phyloP scores from a whole-genome alignment of 345 rosid species.

The Punica granatum region DNA sequence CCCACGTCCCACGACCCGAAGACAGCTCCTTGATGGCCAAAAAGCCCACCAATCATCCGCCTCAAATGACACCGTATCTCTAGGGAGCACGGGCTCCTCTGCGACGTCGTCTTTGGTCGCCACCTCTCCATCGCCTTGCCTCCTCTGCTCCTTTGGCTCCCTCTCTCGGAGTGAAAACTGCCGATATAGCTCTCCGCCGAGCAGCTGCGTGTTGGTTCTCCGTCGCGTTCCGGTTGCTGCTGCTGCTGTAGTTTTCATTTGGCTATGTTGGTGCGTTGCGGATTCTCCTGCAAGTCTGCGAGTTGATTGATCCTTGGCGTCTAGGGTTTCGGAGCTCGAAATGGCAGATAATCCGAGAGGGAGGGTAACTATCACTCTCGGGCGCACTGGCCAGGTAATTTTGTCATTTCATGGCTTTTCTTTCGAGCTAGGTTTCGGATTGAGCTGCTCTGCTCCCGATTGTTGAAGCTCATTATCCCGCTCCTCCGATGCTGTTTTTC shows the following conservation, averaged over 20 bases:
- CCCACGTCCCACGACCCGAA: not conserved
- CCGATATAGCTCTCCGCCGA: not conserved
- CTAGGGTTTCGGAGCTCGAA: slow-evolving; percentile 31
- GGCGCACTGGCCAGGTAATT: slow-evolving; percentile 71
- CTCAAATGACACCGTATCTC: not conserved
- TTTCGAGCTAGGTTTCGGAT: not conserved
- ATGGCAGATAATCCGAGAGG: slow-evolving; percentile 71
- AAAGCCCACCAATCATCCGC: not conserved
- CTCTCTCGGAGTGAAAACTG: not conserved
- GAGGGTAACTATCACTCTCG: slow-evolving; percentile 80
- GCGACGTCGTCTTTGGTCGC: not conserved
- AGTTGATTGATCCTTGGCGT: not conserved
- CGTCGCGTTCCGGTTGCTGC: not conserved
- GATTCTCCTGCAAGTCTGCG: not conserved
- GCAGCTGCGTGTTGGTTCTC: not conserved
- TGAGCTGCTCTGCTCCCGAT: not conserved
- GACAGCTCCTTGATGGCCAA: not conserved
- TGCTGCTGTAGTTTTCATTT: not conserved
- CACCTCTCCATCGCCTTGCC: not conserved
- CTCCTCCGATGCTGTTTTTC: not conserved
- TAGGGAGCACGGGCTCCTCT: not conserved
- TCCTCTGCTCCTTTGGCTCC: not conserved
- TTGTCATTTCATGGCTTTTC: not conserved
- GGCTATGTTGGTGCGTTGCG: not conserved
- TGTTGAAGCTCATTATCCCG: not conserved